Percentiles rank a stretch among this genome's conserved stretches.
phyloP scores from a whole-genome alignment of 2,329 filamentous ascomycete species.

The Zarea fungicola region DNA sequence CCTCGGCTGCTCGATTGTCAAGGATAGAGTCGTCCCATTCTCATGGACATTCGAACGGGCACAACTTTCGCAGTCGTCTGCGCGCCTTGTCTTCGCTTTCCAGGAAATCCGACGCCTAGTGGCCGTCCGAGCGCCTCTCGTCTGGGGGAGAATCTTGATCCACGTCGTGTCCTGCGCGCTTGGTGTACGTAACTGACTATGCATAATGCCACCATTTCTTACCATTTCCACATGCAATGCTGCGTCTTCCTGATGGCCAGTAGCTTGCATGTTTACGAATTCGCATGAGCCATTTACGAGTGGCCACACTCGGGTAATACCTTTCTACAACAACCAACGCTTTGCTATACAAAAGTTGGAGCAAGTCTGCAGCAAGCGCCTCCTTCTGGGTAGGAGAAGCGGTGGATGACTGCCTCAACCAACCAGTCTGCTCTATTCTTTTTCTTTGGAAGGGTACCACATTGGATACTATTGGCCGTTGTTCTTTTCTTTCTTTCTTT shows the following conservation, averaged over 20 bases:
- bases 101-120: constrained; percentile 35
- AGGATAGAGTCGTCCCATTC: constrained; percentile 73
- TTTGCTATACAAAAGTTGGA: constrained; percentile 7
- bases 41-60: constrained; percentile 17
- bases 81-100: constrained; percentile 36
- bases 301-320: constrained; percentile 18
- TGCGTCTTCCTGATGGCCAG: not conserved
- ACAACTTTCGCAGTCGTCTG: constrained; percentile 32
- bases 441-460: too few species aligned
- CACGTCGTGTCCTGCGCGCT: constrained; percentile 15
- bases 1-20: constrained; percentile 77
- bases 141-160: constrained; percentile 12
- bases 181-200: constrained; percentile 27
- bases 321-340: constrained; percentile 1
- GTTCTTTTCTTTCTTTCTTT: not conserved
- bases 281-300: constrained; percentile 47
- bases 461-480: not conserved
- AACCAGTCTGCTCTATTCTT: too few species aligned
- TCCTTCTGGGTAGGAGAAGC: not conserved
- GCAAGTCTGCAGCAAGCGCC: not conserved
- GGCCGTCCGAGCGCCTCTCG: constrained; percentile 19
- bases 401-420: not conserved
- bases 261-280: constrained; percentile 36
- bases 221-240: constrained; percentile 3
- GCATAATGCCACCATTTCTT: constrained; percentile 23